A percentile compares a stretch with the other conserved stretches of the same genome.
Evolutionary conservation across 306 rosid genomes (phyloP).

Genomic region (Rubus idaeus): DNA sequence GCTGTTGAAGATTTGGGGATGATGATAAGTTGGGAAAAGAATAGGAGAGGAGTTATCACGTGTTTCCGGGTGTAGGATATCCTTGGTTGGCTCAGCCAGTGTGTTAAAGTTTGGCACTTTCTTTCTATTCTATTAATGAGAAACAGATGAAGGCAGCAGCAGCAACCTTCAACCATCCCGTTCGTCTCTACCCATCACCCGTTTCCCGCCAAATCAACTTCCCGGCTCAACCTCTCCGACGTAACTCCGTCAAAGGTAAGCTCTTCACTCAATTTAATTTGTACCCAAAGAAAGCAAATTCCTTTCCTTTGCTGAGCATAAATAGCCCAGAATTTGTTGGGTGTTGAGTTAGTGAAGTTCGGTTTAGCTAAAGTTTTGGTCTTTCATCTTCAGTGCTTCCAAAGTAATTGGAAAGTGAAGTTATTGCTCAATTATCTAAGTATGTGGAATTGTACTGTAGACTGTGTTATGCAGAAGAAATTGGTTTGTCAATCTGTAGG

Average conservation of each 20-base stretch:
- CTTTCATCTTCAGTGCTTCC: neutral
- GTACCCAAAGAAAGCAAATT: neutral
- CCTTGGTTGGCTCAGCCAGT: neutral
- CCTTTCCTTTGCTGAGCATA: neutral
- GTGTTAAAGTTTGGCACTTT: too few relatives aligned
- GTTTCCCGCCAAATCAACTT: constrained; percentile 27
- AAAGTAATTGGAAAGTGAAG: neutral
- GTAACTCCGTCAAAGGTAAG: constrained; percentile 29
- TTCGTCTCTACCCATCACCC: constrained; percentile 11
- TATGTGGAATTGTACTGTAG: neutral
- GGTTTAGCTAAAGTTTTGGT: neutral
- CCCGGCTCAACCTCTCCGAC: neutral
- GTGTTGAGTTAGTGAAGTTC: neutral
- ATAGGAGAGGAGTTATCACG: neutral
- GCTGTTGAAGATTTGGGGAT: neutral
- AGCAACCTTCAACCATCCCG: constrained; percentile 7
- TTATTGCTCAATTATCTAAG: neutral
- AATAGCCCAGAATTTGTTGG: neutral
- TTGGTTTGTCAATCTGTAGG: neutral
- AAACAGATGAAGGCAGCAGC: constrained; percentile 21
- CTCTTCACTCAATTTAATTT: neutral
- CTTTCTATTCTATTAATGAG: neutral
- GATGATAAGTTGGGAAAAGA: neutral
- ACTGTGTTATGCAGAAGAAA: neutral
- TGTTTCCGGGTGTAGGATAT: neutral